Conservation (phyloP, 108 stramenopile genomes). For the Skeletonema menzelii region DNA sequence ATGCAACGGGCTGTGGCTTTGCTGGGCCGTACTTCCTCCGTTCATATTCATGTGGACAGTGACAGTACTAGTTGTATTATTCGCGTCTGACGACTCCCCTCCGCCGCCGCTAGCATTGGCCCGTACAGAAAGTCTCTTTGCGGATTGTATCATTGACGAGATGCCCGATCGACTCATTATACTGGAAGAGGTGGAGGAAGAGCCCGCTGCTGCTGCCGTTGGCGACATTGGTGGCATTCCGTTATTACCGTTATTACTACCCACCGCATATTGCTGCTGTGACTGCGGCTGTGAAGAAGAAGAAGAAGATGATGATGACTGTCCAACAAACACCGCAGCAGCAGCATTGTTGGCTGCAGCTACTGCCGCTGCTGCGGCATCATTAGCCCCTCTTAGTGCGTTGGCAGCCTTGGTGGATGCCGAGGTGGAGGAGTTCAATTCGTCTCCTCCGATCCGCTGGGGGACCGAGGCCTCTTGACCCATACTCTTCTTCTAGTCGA, state of each 20-base stretch:
- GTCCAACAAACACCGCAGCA: neutral
- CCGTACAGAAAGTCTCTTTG: neutral
- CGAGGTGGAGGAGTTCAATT: neutral
- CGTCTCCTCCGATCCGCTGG: neutral
- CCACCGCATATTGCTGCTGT: slow-evolving; percentile 3
- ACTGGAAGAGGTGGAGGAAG: slow-evolving; percentile 6
- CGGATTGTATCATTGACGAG: slow-evolving; percentile 37
- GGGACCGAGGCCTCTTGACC: slow-evolving; percentile 44
- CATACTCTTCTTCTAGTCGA: neutral
- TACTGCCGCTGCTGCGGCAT: neutral
- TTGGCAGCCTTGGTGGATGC: neutral
- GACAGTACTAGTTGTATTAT: neutral
- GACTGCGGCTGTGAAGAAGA: slow-evolving; percentile 2
- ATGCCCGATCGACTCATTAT: slow-evolving; percentile 38
- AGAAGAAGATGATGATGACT: neutral
- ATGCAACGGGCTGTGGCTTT: neutral
- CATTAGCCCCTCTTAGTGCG: neutral
- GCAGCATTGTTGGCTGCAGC: neutral
- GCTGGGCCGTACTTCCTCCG: neutral
- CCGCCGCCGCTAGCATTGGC: neutral
- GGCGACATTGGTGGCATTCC: neutral
- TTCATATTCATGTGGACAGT: neutral
- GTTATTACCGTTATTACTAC: too few relatives aligned
- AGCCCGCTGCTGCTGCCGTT: slow-evolving; percentile 15
- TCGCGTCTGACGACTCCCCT: neutral